Evolutionary conservation across 176 grass and related monocot genomes (phyloP).

Genomic region (Musa schizocarpa): DNA sequence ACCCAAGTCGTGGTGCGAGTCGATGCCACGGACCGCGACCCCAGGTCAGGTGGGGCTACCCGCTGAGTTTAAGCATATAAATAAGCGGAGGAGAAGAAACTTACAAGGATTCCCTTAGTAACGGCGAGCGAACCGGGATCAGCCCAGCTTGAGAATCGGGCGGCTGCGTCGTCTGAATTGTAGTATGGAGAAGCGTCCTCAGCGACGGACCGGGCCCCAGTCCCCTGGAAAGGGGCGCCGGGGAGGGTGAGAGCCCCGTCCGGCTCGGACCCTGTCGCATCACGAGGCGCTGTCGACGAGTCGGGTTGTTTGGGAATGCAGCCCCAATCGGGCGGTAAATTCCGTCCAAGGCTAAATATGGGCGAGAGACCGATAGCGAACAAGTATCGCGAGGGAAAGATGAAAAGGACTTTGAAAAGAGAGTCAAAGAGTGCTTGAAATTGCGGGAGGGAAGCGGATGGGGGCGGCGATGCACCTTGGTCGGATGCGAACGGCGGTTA

Average conservation of each 20-base stretch:
- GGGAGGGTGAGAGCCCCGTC: conserved; percentile 2
- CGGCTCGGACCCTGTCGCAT: not conserved
- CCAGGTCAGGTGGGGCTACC: not conserved
- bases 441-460: too few species aligned
- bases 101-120: conserved; percentile 47
- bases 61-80: conserved; percentile 16
- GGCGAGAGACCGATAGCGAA: conserved; percentile 35
- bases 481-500: too few species aligned
- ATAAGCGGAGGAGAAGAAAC: conserved; percentile 45
- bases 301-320: too few species aligned
- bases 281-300: not conserved
- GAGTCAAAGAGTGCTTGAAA: too few species aligned
- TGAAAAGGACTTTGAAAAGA: too few species aligned
- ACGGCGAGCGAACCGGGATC: conserved; percentile 40
- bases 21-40: too few species aligned
- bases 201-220: too few species aligned
- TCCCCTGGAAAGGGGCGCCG: conserved; percentile 4
- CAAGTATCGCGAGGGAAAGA: conserved; percentile 34
- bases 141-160: conserved; percentile 38
- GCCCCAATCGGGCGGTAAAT: not conserved
- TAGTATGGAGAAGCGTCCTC: too few species aligned
- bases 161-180: too few species aligned
- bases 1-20: too few species aligned
- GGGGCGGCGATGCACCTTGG: too few species aligned
- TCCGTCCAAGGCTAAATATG: conserved; percentile 41